Evolutionary conservation across 2,329 filamentous ascomycete genomes (phyloP), one percentile per base, ranked within the genome.

Genomic region (Fusarium guadeloupense): DNA sequence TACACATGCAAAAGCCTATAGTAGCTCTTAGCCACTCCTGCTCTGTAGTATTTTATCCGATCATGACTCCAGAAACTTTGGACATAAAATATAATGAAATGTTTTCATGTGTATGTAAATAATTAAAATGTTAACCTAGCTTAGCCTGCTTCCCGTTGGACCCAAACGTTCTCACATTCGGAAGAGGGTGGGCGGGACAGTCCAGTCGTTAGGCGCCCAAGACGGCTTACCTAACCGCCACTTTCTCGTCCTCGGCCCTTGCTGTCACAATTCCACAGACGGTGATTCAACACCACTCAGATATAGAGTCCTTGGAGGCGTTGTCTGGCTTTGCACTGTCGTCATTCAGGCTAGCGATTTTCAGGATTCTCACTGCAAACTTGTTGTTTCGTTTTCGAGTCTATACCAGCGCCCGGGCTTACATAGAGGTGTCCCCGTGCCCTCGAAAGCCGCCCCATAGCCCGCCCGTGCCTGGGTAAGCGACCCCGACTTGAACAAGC

Each of bases 201-300:
- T 38, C 26, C 26, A 43, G 14, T 38, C 26, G 9, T 40, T 35
- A 46, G 46, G 46, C 17, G 40, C 20, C 20, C 30, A 35, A 4
- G 37, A n/a, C 8, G 48, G 48, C 50, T 59, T 60, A 47, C 51
- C 54, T 64, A 64, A 64, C 55, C 35, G 40, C 37, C 21, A 41
- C 48, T 33, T 46, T 28, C 56, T 46, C 52, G 28, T 31, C 28
- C 28, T 50, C 42, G 57, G 69, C 69, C 66, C 69, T 65, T 49
- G 42, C 42, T 65, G 40, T 45, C 62, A 66, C 51, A 59, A 45
- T 70, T 69, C 61, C 72, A 69, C 69, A 68, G 68, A 59, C 41
- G 56, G 60, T 54, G 63, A 73, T 72, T 69, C 69, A 74, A 68
- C 65, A 67, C 69, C 60, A 51, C 34, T 48, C 50, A 31, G 42